phyloP scores from a whole-genome alignment of 192 early-diverging fungal species.

The Entomortierella lignicola region DNA sequence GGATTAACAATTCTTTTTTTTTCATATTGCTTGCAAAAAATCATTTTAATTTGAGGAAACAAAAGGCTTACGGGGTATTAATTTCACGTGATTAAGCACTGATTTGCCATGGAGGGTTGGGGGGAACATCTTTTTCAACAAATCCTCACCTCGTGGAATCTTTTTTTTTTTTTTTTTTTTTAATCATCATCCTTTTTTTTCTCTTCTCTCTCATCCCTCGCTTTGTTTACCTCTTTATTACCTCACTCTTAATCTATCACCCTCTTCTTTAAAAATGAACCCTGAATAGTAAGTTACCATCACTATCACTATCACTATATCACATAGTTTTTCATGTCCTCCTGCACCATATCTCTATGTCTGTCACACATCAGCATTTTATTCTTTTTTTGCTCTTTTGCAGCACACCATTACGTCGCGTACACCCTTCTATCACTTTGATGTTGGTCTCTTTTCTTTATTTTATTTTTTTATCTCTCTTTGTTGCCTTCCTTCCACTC shows the following conservation, averaged over 20 bases:
- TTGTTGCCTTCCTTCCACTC: no score
- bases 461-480: no score
- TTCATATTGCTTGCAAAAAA: background rate
- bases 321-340: background rate
- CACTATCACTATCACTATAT: background rate
- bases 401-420: background rate
- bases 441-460: no score
- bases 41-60: background rate
- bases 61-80: no score
- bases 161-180: conserved; percentile 8
- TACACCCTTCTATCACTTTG: no score
- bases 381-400: background rate
- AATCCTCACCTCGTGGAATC: background rate
- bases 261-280: conserved; percentile 34
- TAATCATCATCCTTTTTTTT: background rate
- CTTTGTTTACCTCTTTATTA: background rate
- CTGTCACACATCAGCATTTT: background rate
- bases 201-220: background rate
- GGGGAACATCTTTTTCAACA: no score
- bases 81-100: no score
- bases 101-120: no score
- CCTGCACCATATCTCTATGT: background rate
- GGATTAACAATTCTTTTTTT: conserved; percentile 7
- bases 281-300: conserved; percentile 58
- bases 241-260: background rate